phyloP scores from a whole-genome alignment of 1,284 basidiomycete species.

The Coriolopsis trogii region DNA sequence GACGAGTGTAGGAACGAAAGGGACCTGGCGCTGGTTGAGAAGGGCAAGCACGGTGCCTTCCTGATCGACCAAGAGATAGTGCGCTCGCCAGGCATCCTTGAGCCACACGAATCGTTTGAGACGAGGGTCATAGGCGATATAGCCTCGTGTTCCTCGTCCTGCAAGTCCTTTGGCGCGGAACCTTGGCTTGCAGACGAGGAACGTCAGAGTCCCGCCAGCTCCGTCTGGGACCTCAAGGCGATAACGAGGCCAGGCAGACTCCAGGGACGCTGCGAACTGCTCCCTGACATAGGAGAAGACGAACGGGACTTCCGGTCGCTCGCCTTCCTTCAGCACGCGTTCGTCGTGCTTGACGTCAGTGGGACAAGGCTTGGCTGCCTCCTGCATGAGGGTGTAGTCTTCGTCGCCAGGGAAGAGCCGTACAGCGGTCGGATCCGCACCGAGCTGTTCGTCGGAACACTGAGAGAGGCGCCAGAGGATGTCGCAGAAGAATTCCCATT shows the following conservation, averaged over 20 bases:
- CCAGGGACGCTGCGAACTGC: background rate
- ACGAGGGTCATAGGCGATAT: background rate
- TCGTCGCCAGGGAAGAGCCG: background rate
- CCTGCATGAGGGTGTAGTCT: background rate
- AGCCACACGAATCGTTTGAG: background rate
- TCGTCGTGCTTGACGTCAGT: background rate
- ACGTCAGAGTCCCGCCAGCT: background rate
- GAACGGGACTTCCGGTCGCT: background rate
- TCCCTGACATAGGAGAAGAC: background rate
- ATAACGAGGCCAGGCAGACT: background rate
- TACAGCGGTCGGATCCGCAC: slow-evolving; percentile 9
- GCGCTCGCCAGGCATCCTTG: slow-evolving; percentile 7
- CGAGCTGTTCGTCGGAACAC: background rate
- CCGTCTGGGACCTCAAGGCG: background rate
- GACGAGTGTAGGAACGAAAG: background rate
- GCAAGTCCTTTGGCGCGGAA: background rate
- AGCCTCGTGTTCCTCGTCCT: slow-evolving; percentile 1
- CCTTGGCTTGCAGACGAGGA: background rate
- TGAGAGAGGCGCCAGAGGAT: slow-evolving; percentile 4
- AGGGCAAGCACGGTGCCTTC: background rate
- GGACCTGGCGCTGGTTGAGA: background rate
- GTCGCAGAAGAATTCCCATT: background rate
- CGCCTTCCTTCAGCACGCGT: background rate
- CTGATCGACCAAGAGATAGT: background rate
- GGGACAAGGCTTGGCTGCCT: background rate